Percentiles rank a stretch among this genome's conserved stretches.
These are phyloP conservation scores for Onygena corvina DNA, from an alignment of 2,329 filamentous ascomycete species.

Conservation along the genomic window DNA sequence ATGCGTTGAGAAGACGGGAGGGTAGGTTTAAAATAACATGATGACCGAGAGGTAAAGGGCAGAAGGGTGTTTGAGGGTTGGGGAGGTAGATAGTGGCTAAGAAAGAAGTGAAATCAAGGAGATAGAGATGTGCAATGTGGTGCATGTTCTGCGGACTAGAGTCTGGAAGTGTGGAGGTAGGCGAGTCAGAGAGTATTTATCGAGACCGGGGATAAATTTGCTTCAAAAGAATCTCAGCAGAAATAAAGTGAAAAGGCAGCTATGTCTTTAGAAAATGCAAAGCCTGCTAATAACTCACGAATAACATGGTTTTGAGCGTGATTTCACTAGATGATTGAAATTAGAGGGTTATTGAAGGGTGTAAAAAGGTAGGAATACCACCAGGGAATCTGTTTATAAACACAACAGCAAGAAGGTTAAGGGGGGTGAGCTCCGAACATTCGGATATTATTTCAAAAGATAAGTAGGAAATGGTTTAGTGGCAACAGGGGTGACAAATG, in stretches of 20 bases:
- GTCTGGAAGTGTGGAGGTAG: not conserved
- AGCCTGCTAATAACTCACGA: not conserved
- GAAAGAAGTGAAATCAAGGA: not conserved
- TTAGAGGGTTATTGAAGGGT: not conserved
- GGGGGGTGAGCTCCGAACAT: not conserved
- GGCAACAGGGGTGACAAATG: constrained; percentile 18
- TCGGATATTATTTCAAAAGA: not conserved
- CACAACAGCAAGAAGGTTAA: not conserved
- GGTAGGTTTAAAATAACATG: not conserved
- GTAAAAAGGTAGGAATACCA: not conserved
- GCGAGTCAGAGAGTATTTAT: too few species aligned
- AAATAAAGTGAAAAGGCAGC: not conserved
- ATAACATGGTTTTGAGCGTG: not conserved
- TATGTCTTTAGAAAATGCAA: not conserved
- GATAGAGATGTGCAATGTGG: not conserved
- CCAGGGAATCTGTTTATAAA: not conserved
- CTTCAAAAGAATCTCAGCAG: too few species aligned
- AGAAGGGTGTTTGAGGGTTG: not conserved
- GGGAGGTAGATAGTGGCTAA: not conserved
- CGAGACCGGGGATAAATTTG: too few species aligned
- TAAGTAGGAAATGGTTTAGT: not conserved
- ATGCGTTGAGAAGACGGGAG: not conserved
- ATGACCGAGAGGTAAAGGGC: not conserved
- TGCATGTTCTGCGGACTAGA: not conserved
- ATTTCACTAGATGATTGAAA: not conserved